Conservation (phyloP, 345 rosid species). For the Gossypium rotundifolium region DNA sequence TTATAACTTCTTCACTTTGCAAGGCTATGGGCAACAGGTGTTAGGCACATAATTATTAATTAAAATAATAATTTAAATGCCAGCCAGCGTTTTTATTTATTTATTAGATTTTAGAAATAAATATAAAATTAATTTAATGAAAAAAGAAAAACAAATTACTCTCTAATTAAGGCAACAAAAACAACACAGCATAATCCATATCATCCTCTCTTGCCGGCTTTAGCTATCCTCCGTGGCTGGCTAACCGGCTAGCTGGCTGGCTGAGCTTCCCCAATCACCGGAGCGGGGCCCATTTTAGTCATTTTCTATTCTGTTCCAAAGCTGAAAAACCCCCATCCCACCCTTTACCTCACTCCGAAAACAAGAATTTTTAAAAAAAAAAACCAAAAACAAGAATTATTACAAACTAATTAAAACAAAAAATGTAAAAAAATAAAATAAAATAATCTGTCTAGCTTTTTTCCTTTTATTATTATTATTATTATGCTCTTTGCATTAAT, state of each 20-base stretch:
- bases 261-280: not conserved
- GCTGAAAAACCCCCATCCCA: not conserved
- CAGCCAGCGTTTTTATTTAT: slow-evolving; percentile 4
- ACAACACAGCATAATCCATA: not conserved
- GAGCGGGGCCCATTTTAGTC: not conserved
- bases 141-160: not conserved
- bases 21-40: slow-evolving; percentile 28
- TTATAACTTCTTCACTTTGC: slow-evolving; percentile 30
- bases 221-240: not conserved
- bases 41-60: slow-evolving; percentile 12
- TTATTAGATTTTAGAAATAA: too few relatives aligned
- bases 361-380: slow-evolving; percentile 5
- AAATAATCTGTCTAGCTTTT: slow-evolving; percentile 10
- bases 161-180: not conserved
- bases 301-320: not conserved
- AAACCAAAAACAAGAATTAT: slow-evolving; percentile 13
- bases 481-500: not conserved
- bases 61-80: not conserved
- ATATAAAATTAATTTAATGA: not conserved
- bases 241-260: not conserved
- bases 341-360: not conserved
- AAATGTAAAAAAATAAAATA: not conserved
- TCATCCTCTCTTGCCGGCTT: not conserved
- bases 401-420: slow-evolving; percentile 7
- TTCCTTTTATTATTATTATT: not conserved